phyloP scores from a whole-genome alignment of 768 basidiomycete genomes.

The Trametes cubensis region DNA sequence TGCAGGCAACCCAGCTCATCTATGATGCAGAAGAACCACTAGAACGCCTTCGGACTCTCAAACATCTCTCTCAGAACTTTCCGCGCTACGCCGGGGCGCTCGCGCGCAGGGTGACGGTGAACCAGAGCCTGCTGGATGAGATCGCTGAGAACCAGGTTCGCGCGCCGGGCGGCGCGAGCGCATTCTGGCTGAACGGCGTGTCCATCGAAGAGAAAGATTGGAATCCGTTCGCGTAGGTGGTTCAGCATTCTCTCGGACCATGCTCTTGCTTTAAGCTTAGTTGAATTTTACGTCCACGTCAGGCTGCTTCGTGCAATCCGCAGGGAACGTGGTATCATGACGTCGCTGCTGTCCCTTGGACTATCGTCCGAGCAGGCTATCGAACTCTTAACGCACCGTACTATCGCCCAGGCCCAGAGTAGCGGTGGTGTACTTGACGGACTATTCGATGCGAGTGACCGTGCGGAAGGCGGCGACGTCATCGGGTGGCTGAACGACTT shows the following conservation, averaged over 20 bases:
- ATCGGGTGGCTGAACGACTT: slow-evolving; percentile 92
- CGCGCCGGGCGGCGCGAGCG: slow-evolving; percentile 53
- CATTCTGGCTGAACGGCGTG: slow-evolving; percentile 84
- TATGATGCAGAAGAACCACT: slow-evolving; percentile 47
- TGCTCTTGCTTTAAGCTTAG: background rate
- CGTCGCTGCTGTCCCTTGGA: slow-evolving; percentile 61
- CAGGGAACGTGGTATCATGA: slow-evolving; percentile 68
- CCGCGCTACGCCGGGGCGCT: slow-evolving; percentile 81
- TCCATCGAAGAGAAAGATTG: slow-evolving; percentile 62
- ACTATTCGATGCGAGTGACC: slow-evolving; percentile 90
- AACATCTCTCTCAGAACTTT: slow-evolving; percentile 82
- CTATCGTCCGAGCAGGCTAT: slow-evolving; percentile 66
- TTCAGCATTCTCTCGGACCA: background rate
- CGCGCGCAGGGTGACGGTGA: slow-evolving; percentile 65
- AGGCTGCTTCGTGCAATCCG: slow-evolving; percentile 72
- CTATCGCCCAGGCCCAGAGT: slow-evolving; percentile 54
- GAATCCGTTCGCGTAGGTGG: slow-evolving; percentile 62
- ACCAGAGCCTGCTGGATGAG: slow-evolving; percentile 54
- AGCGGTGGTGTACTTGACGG: slow-evolving; percentile 60
- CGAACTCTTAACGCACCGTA: slow-evolving; percentile 69
- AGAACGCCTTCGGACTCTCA: slow-evolving; percentile 53
- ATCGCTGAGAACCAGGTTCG: slow-evolving; percentile 58
- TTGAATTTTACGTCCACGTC: background rate
- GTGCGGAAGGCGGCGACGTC: slow-evolving; percentile 72
- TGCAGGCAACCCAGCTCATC: slow-evolving; percentile 77